Evolutionary conservation across 1,139 yeast species (phyloP).

Genomic region (Debaryomyces coudertii): DNA sequence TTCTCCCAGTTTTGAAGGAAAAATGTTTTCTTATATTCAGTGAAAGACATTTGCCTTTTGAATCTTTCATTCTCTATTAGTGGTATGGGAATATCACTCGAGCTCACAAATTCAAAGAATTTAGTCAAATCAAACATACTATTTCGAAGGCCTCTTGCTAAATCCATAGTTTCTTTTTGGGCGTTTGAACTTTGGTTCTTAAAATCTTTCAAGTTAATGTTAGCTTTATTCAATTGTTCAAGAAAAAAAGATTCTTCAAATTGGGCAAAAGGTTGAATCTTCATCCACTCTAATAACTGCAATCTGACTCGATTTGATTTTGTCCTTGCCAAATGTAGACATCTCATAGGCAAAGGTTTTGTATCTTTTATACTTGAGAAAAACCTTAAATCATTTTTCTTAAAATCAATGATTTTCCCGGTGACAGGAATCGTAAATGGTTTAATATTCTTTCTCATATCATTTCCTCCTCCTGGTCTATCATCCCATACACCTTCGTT

Average conservation of each 20-base stretch:
- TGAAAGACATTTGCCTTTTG: conserved; percentile 11
- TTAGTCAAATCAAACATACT: conserved; percentile 22
- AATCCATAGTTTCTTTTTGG: conserved; percentile 22
- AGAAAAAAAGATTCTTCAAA: conserved; percentile 32
- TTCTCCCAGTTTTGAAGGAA: conserved; percentile 28
- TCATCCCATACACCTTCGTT: background rate
- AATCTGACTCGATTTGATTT: conserved; percentile 24
- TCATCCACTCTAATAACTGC: conserved; percentile 47
- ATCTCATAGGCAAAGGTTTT: conserved; percentile 13
- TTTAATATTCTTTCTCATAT: conserved; percentile 1
- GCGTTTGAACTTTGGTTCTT: conserved; percentile 14
- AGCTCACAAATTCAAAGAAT: conserved; percentile 18
- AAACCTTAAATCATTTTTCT: conserved; percentile 40
- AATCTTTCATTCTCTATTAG: conserved; percentile 13
- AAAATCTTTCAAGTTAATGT: conserved; percentile 16
- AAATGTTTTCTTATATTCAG: conserved; percentile 10
- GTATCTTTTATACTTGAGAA: conserved; percentile 17
- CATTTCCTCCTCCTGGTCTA: background rate
- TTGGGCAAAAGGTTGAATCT: conserved; percentile 38
- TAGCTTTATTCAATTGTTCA: conserved; percentile 19
- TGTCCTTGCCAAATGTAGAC: conserved; percentile 20
- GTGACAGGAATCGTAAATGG: conserved; percentile 21
- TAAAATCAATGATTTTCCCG: conserved; percentile 43
- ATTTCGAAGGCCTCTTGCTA: conserved; percentile 21
- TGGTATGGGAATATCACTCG: conserved; percentile 12